phyloP scores from a whole-genome alignment of 2,329 filamentous ascomycete genomes.

The Phaeosphaeriaceae sp. region DNA sequence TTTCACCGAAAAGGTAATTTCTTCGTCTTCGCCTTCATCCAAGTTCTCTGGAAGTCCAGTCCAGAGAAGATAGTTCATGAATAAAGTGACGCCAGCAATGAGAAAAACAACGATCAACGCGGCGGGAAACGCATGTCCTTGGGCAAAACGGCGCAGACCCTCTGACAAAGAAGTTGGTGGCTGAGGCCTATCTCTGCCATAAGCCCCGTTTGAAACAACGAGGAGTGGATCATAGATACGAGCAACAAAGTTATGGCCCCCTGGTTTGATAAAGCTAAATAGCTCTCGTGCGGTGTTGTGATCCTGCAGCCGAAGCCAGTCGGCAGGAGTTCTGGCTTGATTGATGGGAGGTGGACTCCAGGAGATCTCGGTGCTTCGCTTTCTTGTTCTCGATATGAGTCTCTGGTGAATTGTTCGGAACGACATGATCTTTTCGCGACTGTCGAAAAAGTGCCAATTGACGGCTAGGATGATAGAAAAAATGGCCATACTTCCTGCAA shows the following conservation, averaged over 20 bases:
- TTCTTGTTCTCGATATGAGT: constrained; percentile 29
- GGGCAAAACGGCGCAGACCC: constrained; percentile 54
- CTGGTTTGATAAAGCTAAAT: constrained; percentile 76
- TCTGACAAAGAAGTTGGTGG: constrained; percentile 60
- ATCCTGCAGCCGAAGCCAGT: constrained; percentile 79
- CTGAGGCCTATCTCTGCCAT: constrained; percentile 64
- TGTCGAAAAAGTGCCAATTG: constrained; percentile 79
- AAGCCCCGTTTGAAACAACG: constrained; percentile 72
- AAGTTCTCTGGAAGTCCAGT: constrained; percentile 60
- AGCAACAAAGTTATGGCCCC: constrained; percentile 73
- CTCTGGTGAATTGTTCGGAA: constrained; percentile 27
- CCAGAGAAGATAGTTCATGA: constrained; percentile 78
- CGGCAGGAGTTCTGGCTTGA: constrained; percentile 75
- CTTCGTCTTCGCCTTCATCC: constrained; percentile 55
- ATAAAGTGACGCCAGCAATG: constrained; percentile 68
- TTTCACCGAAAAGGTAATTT: constrained; percentile 64
- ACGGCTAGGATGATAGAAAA: constrained; percentile 74
- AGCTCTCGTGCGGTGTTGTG: constrained; percentile 79
- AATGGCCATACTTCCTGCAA: constrained; percentile 76
- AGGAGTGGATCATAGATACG: constrained; percentile 76
- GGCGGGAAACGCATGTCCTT: constrained; percentile 74
- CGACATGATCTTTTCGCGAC: constrained; percentile 52
- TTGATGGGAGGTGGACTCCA: constrained; percentile 65
- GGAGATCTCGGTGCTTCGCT: constrained; percentile 15
- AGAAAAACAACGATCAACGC: constrained; percentile 67